Base-by-base conservation (phyloP, 1,284 basidiomycete species). In the Apiotrichum gamsii region DNA sequence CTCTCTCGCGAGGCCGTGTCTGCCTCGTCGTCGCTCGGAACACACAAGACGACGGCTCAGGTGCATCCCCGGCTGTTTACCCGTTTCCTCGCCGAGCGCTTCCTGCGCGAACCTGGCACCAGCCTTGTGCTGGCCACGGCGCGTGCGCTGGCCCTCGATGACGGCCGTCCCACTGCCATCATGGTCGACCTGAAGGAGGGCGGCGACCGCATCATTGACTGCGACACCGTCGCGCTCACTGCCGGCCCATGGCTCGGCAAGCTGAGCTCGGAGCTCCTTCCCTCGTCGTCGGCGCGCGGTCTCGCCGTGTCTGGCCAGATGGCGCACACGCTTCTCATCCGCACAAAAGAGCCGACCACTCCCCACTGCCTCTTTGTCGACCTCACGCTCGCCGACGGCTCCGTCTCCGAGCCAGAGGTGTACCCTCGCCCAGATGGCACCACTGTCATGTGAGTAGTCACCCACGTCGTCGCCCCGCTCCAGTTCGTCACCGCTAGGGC, bases 181-280 rank as follows among this genome's bases (percentile, higher is more conserved):
- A 54, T 54, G 51, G 52, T 61, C 33, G 42, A 32, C 9, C 47
- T 60, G 47, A 50, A 57, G 39, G 50, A 52, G 25, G 41, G 54
- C 13, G 57, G 57, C 21, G 72, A 77, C 35, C 48, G 56, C 19
- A 68, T 72, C 34, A 49, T 78, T 41, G 65, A 65, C 51, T 64
- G 64, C 4, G 77, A 72, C 60, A 69, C 72, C 18, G 63, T 93
- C 42, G 75, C 94, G 28, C 69, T 95, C 44, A 79, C 84, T 24
- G 85, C 86, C 11, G 90, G 90, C 13, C 87, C 88, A 2, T 96
- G 91, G 91, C 88, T 89, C 0, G 79, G 87, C 0, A 62, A 65
- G 36, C 72, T 83, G 8, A 73, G 79, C 32, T 55, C 63, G 19
- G 65, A 74, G 45, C 72, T 84, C 20, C 75, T 82, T 51, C 76